Percentiles rank a stretch among this genome's conserved stretches.
Conservation (phyloP, 202 grass and related monocot genomes). For the Schoenoplectus triqueter region DNA sequence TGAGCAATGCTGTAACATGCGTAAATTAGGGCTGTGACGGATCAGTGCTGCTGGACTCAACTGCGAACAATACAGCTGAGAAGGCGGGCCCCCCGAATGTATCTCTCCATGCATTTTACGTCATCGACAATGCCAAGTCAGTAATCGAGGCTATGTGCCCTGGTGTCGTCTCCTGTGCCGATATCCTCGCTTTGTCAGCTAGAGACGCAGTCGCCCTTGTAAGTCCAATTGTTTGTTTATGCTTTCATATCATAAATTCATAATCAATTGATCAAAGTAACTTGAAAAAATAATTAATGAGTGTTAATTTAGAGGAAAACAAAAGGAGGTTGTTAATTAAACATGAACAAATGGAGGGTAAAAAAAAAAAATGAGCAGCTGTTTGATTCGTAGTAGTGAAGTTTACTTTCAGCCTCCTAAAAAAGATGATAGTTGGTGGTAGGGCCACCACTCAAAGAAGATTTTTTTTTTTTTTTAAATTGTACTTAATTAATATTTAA, state of each 20-base stretch:
- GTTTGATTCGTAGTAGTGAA: constrained; percentile 9
- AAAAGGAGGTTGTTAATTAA: neutral
- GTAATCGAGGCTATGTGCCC: constrained; percentile 69
- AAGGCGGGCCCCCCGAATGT: constrained; percentile 79
- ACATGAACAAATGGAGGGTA: neutral
- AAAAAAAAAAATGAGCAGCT: neutral
- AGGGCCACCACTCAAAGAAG: no score
- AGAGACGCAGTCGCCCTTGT: constrained; percentile 66
- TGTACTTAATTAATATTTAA: neutral
- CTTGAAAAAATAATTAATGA: neutral
- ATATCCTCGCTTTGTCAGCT: constrained; percentile 53
- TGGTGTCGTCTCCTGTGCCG: constrained; percentile 52
- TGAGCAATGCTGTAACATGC: constrained; percentile 35
- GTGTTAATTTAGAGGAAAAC: neutral
- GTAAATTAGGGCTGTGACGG: constrained; percentile 63
- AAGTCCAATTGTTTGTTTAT: neutral
- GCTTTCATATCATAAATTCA: neutral
- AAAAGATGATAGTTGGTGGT: neutral
- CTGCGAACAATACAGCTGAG: constrained; percentile 58
- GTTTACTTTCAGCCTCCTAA: neutral
- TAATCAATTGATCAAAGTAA: neutral
- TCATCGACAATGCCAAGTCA: constrained; percentile 88
- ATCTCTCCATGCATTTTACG: constrained; percentile 83
- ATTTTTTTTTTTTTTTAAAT: neutral
- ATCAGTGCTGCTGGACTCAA: constrained; percentile 71